Percentiles rank a stretch among this genome's conserved stretches.
phyloP scores from a whole-genome alignment of 805 yeast species.

The Candida ipomoeae region DNA sequence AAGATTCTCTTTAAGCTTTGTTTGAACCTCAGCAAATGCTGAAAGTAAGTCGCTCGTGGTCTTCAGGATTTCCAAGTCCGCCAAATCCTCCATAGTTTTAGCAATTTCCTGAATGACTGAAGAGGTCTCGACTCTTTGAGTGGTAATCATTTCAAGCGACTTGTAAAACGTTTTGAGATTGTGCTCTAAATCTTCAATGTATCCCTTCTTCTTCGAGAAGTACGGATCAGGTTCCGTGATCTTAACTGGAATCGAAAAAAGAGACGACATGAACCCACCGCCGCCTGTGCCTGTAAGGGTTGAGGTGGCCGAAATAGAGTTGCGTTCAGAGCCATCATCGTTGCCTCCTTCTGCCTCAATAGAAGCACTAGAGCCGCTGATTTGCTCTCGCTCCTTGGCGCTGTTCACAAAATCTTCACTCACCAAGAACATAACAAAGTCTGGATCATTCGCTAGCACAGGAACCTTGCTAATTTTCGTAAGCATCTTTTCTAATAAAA shows the following conservation, averaged over 20 bases:
- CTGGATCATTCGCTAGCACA: constrained; percentile 62
- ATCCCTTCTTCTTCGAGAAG: constrained; percentile 64
- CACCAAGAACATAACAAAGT: constrained; percentile 72
- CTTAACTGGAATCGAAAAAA: constrained; percentile 66
- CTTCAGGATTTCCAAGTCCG: constrained; percentile 71
- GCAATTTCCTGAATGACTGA: constrained; percentile 66
- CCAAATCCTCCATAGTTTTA: constrained; percentile 49
- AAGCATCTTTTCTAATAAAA: constrained; percentile 84
- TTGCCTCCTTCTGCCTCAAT: constrained; percentile 33
- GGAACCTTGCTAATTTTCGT: constrained; percentile 58
- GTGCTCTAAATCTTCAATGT: constrained; percentile 66
- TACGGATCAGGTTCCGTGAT: constrained; percentile 75
- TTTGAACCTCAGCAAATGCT: constrained; percentile 70
- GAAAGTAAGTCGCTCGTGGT: constrained; percentile 58
- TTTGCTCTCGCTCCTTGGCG: constrained; percentile 64
- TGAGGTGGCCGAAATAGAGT: constrained; percentile 11
- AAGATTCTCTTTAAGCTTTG: constrained; percentile 64
- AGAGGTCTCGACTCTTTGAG: constrained; percentile 72
- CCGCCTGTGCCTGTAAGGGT: constrained; percentile 25
- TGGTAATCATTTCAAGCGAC: constrained; percentile 68
- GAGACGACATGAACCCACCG: constrained; percentile 64
- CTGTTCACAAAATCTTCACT: constrained; percentile 66
- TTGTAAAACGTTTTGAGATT: constrained; percentile 67
- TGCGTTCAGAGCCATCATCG: constrained; percentile 28
- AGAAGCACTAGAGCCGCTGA: constrained; percentile 51